phyloP scores from a whole-genome alignment of 2,329 filamentous ascomycete species.

The Aspergillus candidus region DNA sequence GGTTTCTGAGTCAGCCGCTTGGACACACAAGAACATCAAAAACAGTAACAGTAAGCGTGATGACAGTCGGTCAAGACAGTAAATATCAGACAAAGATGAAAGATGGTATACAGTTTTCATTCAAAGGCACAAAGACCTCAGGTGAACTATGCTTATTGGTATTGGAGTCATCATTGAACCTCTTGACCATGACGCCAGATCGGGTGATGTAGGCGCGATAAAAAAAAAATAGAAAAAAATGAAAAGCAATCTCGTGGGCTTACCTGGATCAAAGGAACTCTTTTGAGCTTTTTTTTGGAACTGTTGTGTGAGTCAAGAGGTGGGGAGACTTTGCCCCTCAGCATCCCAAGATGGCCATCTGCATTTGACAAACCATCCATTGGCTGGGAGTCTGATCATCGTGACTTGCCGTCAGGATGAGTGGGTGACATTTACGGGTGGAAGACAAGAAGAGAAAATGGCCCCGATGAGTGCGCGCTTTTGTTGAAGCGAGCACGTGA shows the following conservation, averaged over 20 bases:
- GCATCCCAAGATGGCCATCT: too few species aligned
- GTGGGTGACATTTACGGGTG: neutral
- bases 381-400: neutral
- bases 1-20: neutral
- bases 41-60: neutral
- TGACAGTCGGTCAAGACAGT: conserved; percentile 10
- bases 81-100: conserved; percentile 30
- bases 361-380: too few species aligned
- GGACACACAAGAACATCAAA: neutral
- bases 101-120: conserved; percentile 38
- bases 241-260: conserved; percentile 14
- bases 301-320: too few species aligned
- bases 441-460: too few species aligned
- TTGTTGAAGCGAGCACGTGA: too few species aligned
- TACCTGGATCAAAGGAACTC: conserved; percentile 2
- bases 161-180: conserved; percentile 33
- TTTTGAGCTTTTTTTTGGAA: neutral
- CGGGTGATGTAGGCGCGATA: neutral
- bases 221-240: conserved; percentile 1
- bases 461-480: too few species aligned
- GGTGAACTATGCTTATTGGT: conserved; percentile 40
- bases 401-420: neutral
- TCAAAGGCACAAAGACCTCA: conserved; percentile 37
- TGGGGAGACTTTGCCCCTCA: too few species aligned
- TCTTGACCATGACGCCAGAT: conserved; percentile 3